Evolutionary conservation across 2,329 filamentous ascomycete species (phyloP).

Genomic region (Cyclaneusma minus): DNA sequence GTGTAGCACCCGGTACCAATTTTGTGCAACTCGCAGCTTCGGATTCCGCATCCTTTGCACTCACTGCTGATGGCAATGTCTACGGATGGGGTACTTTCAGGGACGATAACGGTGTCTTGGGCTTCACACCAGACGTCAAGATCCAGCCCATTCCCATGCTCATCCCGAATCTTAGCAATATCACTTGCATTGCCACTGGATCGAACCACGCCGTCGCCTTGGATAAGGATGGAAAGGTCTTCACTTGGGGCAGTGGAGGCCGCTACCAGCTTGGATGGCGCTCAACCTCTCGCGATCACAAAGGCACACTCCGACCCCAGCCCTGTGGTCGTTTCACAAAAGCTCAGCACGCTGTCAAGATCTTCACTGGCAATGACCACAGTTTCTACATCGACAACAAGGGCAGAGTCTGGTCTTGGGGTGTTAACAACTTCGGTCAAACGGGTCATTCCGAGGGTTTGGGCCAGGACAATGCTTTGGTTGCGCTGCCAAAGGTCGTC

Average conservation of each 20-base stretch:
- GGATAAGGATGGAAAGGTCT: background rate
- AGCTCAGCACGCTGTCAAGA: slow-evolving; percentile 27
- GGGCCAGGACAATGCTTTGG: slow-evolving; percentile 52
- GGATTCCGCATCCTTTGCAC: slow-evolving; percentile 60
- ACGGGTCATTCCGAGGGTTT: slow-evolving; percentile 51
- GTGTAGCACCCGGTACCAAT: slow-evolving; percentile 43
- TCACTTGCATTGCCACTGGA: slow-evolving; percentile 20
- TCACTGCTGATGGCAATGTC: slow-evolving; percentile 60
- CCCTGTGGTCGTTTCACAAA: slow-evolving; percentile 9
- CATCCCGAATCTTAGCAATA: slow-evolving; percentile 35
- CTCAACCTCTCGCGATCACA: background rate
- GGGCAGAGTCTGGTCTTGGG: slow-evolving; percentile 65
- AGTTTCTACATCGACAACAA: slow-evolving; percentile 59
- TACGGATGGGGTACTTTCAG: slow-evolving; percentile 80
- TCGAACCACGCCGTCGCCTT: background rate
- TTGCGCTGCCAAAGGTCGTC: slow-evolving; percentile 57
- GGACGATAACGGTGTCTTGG: slow-evolving; percentile 49
- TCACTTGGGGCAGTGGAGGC: slow-evolving; percentile 27
- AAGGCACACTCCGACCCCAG: slow-evolving; percentile 1
- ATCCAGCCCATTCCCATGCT: slow-evolving; percentile 22
- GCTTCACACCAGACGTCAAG: slow-evolving; percentile 24
- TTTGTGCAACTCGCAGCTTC: slow-evolving; percentile 55
- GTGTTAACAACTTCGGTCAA: slow-evolving; percentile 76
- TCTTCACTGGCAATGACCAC: slow-evolving; percentile 55
- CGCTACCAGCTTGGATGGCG: slow-evolving; percentile 48